Evolutionary conservation across 805 yeast genomes (phyloP).

Genomic region (Zygosaccharomyces pseudorouxii): DNA sequence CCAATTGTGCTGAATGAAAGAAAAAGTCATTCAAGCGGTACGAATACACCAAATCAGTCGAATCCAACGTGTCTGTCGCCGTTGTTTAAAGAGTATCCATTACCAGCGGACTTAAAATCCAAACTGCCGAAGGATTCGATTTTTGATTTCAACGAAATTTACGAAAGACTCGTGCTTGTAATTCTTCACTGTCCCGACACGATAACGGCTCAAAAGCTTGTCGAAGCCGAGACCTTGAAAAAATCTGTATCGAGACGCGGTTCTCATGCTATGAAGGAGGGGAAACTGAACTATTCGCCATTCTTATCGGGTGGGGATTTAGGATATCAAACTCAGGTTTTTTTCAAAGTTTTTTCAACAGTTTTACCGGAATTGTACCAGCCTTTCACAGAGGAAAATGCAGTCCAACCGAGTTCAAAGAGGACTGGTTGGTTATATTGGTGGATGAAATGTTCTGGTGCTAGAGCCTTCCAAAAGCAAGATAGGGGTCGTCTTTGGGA

Average conservation of each 20-base stretch:
- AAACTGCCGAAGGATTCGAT: conserved; percentile 23
- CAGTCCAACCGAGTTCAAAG: conserved; percentile 49
- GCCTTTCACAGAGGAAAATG: conserved; percentile 75
- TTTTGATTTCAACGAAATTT: conserved; percentile 61
- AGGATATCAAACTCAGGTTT: conserved; percentile 36
- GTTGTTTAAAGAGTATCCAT: conserved; percentile 31
- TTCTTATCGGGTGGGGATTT: conserved; percentile 35
- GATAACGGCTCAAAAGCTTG: conserved; percentile 23
- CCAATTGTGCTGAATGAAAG: conserved; percentile 27
- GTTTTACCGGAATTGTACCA: conserved; percentile 70
- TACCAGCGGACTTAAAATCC: conserved; percentile 21
- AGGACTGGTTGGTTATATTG: conserved; percentile 85
- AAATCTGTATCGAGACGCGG: conserved; percentile 6
- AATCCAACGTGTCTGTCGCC: conserved; percentile 14
- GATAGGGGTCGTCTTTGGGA: conserved; percentile 94
- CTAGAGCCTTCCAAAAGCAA: conserved; percentile 72
- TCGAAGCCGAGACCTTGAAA: conserved; percentile 10
- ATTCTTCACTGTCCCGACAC: conserved; percentile 67
- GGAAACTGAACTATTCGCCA: conserved; percentile 28
- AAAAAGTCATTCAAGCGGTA: conserved; percentile 11
- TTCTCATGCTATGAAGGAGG: conserved; percentile 8
- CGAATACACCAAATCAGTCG: background rate
- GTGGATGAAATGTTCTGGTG: conserved; percentile 92
- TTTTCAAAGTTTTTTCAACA: conserved; percentile 57
- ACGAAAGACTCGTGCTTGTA: conserved; percentile 71